Conservation (phyloP, 2,329 filamentous ascomycete genomes). For the Pseudopithomyces maydicus region DNA sequence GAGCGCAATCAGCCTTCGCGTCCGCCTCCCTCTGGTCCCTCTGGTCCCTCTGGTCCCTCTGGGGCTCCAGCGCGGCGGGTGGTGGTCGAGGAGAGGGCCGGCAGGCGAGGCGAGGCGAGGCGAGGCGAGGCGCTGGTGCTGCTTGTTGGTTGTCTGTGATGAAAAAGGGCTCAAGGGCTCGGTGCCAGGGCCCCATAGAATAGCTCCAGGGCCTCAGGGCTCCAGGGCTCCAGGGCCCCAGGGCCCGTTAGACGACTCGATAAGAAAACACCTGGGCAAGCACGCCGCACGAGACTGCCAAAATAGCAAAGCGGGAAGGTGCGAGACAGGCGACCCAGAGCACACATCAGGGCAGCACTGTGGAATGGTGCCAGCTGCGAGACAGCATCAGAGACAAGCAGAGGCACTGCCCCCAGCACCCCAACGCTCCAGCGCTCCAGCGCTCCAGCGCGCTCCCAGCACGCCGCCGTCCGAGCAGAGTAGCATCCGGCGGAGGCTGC, state of each 20-base stretch:
- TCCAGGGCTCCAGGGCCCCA: neutral
- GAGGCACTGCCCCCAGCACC: too few relatives aligned
- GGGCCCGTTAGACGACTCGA: too few relatives aligned
- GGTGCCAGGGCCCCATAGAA: too few relatives aligned
- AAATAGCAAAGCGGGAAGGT: constrained; percentile 1
- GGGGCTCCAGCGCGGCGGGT: too few relatives aligned
- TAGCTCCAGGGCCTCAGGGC: neutral
- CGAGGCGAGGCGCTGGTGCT: neutral
- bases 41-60: too few relatives aligned
- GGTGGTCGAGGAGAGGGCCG: neutral
- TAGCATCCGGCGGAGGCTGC: neutral
- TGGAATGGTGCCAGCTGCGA: neutral
- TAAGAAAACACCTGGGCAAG: too few relatives aligned
- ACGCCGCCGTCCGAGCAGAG: neutral
- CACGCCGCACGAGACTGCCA: neutral
- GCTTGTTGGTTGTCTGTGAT: neutral
- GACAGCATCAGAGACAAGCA: neutral
- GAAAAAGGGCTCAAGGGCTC: neutral
- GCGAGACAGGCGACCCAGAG: neutral
- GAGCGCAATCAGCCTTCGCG: neutral
- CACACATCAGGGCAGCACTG: neutral
- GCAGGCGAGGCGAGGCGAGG: constrained; percentile 3
- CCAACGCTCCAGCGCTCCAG: neutral
- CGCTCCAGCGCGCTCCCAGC: too few relatives aligned
- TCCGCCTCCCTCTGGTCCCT: neutral